These are phyloP conservation scores for Anisodus acutangulus DNA, from an alignment of 257 asterid species.

Conservation along the genomic window DNA sequence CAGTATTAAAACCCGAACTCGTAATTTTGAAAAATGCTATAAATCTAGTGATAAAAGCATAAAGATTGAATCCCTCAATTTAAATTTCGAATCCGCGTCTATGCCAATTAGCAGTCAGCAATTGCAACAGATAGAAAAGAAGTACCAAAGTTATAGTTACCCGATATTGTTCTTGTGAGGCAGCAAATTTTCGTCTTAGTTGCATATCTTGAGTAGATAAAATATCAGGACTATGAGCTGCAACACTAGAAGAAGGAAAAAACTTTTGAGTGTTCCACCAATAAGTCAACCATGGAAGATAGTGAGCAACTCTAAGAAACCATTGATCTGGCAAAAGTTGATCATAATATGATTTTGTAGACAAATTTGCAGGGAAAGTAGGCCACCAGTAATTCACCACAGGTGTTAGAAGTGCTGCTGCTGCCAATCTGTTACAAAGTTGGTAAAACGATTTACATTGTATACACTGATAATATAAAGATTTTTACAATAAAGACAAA, in stretches of 20 bases:
- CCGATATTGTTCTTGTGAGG: background rate
- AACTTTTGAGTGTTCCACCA: conserved; percentile 19
- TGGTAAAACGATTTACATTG: background rate
- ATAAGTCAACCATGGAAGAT: background rate
- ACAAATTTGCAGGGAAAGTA: conserved; percentile 5
- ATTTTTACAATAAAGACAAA: too few relatives aligned
- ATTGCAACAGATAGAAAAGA: too few relatives aligned
- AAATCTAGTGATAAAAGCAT: too few relatives aligned
- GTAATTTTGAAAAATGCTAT: too few relatives aligned
- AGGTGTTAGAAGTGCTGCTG: conserved; percentile 18
- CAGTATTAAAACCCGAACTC: too few relatives aligned
- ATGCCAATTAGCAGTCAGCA: too few relatives aligned
- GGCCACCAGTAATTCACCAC: conserved; percentile 22
- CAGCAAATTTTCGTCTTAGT: background rate
- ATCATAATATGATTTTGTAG: conserved; percentile 24
- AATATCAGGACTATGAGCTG: conserved; percentile 19
- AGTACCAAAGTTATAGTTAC: background rate
- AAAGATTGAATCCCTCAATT: too few relatives aligned
- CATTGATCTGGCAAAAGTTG: conserved; percentile 25
- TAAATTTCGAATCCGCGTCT: too few relatives aligned
- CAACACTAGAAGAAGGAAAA: conserved; percentile 24
- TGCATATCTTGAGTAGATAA: background rate
- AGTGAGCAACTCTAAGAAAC: conserved; percentile 5
- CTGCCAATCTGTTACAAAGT: background rate
- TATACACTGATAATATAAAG: background rate